Percentiles rank a stretch among this genome's conserved stretches.
Evolutionary conservation across 495 filamentous ascomycete species (phyloP).

Genomic region (Tuber brumale): DNA sequence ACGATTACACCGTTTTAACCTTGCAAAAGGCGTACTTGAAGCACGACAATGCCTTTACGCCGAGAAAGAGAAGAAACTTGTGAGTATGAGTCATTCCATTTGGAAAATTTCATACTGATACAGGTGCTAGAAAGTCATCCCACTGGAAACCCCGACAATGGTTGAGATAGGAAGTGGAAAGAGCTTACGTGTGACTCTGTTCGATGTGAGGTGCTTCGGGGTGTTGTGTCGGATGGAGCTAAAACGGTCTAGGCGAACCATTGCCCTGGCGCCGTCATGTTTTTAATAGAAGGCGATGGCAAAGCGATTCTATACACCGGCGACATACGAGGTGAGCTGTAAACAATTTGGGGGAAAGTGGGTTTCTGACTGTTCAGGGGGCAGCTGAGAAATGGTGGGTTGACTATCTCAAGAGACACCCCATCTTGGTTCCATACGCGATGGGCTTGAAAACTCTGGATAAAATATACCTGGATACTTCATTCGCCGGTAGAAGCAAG

Average conservation of each 20-base stretch:
- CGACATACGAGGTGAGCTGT: constrained; percentile 67
- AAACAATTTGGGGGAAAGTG: not conserved
- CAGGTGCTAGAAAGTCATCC: constrained; percentile 61
- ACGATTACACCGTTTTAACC: constrained; percentile 37
- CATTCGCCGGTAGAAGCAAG: constrained; percentile 54
- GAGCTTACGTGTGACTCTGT: constrained; percentile 68
- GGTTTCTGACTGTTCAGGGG: constrained; percentile 1
- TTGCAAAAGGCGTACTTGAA: constrained; percentile 46
- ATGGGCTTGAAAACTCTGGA: constrained; percentile 60
- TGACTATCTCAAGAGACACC: constrained; percentile 59
- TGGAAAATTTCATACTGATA: not conserved
- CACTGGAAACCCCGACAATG: constrained; percentile 70
- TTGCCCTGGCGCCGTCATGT: constrained; percentile 88
- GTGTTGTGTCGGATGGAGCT: not conserved
- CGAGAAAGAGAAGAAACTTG: constrained; percentile 36
- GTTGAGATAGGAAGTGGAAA: constrained; percentile 66
- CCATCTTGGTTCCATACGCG: constrained; percentile 68
- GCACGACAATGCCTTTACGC: constrained; percentile 24
- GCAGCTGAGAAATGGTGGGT: constrained; percentile 64
- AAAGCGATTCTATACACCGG: constrained; percentile 85
- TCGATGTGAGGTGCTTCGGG: constrained; percentile 54
- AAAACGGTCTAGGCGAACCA: constrained; percentile 59
- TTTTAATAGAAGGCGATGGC: constrained; percentile 70
- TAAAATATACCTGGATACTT: constrained; percentile 82
- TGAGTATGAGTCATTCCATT: constrained; percentile 7